phyloP scores from a whole-genome alignment of 2,329 filamentous ascomycete species.

The Scedosporium boydii region DNA sequence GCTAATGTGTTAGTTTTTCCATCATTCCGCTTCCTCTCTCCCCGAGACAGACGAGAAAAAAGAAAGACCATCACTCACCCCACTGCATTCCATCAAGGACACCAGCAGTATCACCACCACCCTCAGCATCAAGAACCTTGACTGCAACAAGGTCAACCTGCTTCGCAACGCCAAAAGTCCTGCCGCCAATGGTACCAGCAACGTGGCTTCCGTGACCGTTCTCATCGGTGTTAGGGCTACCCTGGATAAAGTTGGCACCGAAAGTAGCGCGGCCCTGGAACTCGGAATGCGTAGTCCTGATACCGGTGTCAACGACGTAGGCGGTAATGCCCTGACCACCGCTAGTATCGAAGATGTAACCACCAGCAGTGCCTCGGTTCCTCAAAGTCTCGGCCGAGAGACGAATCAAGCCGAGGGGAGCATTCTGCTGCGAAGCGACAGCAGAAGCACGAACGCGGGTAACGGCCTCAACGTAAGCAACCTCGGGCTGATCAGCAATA shows the following conservation, averaged over 20 bases:
- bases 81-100: constrained; percentile 53
- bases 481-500: constrained; percentile 37
- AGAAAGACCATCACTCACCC: constrained; percentile 14
- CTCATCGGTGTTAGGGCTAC: constrained; percentile 37
- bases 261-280: constrained; percentile 46
- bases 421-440: constrained; percentile 40
- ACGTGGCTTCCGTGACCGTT: constrained; percentile 59
- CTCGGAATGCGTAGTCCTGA: constrained; percentile 44
- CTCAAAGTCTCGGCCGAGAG: constrained; percentile 31
- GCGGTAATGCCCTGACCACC: constrained; percentile 47
- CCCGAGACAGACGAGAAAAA: neutral
- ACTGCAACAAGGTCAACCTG: constrained; percentile 44
- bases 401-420: constrained; percentile 43
- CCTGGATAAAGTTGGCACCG: constrained; percentile 42
- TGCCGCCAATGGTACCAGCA: constrained; percentile 50
- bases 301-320: constrained; percentile 59
- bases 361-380: constrained; percentile 17
- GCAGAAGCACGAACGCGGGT: constrained; percentile 33
- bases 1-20: neutral
- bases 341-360: constrained; percentile 42
- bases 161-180: constrained; percentile 54
- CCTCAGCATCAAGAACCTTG: constrained; percentile 47
- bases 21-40: neutral
- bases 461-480: constrained; percentile 46
- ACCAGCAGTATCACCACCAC: constrained; percentile 24